Evolutionary conservation across 495 filamentous ascomycete species (phyloP), one percentile per base, ranked within the genome.

Genomic region (Tuber microsphaerosporum): DNA sequence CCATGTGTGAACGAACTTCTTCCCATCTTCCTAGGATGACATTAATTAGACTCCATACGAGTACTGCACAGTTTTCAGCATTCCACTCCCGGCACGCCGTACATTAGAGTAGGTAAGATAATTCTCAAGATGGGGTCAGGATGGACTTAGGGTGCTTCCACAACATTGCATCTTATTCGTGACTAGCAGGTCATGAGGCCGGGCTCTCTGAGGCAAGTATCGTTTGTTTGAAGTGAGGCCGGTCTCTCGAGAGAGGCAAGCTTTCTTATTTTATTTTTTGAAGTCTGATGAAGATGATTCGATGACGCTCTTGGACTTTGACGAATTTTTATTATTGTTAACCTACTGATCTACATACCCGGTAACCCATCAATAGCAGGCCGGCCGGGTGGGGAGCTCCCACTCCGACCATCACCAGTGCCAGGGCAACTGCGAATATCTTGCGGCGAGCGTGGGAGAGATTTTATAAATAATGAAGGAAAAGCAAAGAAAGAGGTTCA

Each of bases 401-500:
- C 56, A 65, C 56, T 65, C 56, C 26, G 34, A 65, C 56, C 31
- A 9, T 65, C 31, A 65, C 26, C 56, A n/a, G 56, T 65, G 31
- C 56, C 26, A 65, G 56, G 56, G 56, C 56, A 65, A 65, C 94
- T 34, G 94, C 97, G 87, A 90, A 92, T 31, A 98, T 97, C 86
- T 97, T 97, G 84, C 89, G 87, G 83, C 89, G 91, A 76, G 93
- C 97, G 81, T 88, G 89, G 56, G 92, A 94, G 79, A 85, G 83
- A 73, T 97, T 93, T 93, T 92, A 6, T 83, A 85, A 74, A 82
- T 97, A 84, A 97, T 97, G 84, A 88, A 89, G 81, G 89, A 88
- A 16, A 89, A 86, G 72, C 93, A 98, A 84, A 86, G 92, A 8
- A 84, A 87, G 31, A 94, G 90, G 6, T 93, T 97, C 26, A 65